A percentile compares a stretch with the other conserved stretches of the same genome.
These are phyloP conservation scores for Porphyra umbilicalis DNA, from an alignment of 31 red algal genomes.

Conservation along the genomic window DNA sequence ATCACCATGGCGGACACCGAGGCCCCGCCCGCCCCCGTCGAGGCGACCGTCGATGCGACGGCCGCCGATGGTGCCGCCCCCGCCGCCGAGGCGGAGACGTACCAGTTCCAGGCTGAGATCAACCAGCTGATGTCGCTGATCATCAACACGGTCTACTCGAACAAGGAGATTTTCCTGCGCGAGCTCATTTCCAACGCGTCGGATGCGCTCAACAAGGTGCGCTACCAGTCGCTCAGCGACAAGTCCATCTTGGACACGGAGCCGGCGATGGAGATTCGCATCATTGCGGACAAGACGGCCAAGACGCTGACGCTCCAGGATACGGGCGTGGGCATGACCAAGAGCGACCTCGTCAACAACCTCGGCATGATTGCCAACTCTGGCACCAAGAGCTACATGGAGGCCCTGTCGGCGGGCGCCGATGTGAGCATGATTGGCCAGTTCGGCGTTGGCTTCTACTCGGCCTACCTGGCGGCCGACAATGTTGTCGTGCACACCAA, in stretches of 20 bases:
- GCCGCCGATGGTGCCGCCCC: slow-evolving; percentile 19
- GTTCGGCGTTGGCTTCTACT: slow-evolving; percentile 99
- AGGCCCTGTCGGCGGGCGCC: slow-evolving; percentile 85
- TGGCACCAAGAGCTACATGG: slow-evolving; percentile 92
- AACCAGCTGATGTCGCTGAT: slow-evolving; percentile 99
- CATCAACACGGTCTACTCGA: slow-evolving; percentile 98
- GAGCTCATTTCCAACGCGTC: slow-evolving; percentile 98
- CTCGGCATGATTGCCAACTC: slow-evolving; percentile 77
- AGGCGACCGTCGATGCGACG: not conserved
- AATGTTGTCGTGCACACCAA: slow-evolving; percentile 93
- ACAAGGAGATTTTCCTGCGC: slow-evolving; percentile 96
- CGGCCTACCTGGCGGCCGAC: slow-evolving; percentile 90
- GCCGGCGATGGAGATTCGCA: slow-evolving; percentile 89
- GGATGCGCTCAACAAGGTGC: slow-evolving; percentile 96
- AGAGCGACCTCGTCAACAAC: slow-evolving; percentile 38
- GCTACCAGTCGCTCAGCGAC: slow-evolving; percentile 93
- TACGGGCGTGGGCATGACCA: slow-evolving; percentile 57
- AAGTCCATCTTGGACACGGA: slow-evolving; percentile 82
- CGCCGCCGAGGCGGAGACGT: slow-evolving; percentile 71
- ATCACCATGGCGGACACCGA: not conserved
- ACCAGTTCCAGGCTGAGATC: slow-evolving; percentile 97
- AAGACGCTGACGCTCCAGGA: slow-evolving; percentile 93
- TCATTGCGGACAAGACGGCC: slow-evolving; percentile 85
- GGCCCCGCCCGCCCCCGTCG: not conserved
- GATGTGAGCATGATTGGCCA: slow-evolving; percentile 98